Conservation (phyloP, 306 rosid species). For the Rubus idaeus region DNA sequence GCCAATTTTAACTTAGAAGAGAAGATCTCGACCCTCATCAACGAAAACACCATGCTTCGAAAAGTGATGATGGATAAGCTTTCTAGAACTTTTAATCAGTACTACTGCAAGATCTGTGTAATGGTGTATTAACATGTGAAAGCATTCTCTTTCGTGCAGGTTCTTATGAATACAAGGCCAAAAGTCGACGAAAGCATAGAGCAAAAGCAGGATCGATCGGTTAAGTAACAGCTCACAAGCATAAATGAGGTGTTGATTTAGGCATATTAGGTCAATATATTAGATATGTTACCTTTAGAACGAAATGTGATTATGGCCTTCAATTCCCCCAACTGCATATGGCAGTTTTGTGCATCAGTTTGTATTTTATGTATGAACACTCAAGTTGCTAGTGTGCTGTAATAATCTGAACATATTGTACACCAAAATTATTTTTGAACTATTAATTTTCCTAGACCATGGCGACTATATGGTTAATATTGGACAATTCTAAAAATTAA, state of each 20-base stretch:
- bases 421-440: too few species aligned
- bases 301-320: not conserved
- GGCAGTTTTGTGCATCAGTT: not conserved
- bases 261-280: not conserved
- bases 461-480: too few species aligned
- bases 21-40: constrained; percentile 61
- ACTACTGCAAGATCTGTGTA: not conserved
- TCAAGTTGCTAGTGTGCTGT: not conserved
- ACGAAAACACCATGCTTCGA: constrained; percentile 64
- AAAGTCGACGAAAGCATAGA: constrained; percentile 46
- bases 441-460: too few species aligned
- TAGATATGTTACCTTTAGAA: not conserved
- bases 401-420: not conserved
- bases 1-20: constrained; percentile 66
- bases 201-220: constrained; percentile 35
- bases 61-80: constrained; percentile 35
- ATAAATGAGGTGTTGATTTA: not conserved
- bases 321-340: not conserved
- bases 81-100: not conserved
- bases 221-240: constrained; percentile 28
- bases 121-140: not conserved
- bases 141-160: constrained; percentile 34
- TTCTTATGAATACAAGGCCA: constrained; percentile 62
- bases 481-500: too few species aligned
- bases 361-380: not conserved